Evolutionary conservation across 2,329 filamentous ascomycete species (phyloP).

Genomic region (Phialocephala subalpina): DNA sequence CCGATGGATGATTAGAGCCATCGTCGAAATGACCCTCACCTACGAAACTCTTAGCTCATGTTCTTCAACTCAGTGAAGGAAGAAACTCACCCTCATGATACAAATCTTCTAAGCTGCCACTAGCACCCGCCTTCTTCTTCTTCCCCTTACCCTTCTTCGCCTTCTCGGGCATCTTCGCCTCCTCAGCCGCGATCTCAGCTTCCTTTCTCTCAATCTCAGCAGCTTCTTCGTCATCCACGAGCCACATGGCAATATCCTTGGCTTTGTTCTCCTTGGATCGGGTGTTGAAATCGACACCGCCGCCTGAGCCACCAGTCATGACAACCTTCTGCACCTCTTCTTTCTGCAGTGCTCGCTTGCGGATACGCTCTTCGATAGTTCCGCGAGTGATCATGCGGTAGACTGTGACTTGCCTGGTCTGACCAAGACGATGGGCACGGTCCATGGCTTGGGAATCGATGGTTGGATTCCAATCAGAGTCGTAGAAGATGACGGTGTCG

Average conservation of each 20-base stretch:
- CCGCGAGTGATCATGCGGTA: conserved; percentile 97
- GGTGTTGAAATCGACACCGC: conserved; percentile 95
- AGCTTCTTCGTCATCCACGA: conserved; percentile 95
- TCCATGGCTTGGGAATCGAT: conserved; percentile 99
- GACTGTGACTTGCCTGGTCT: conserved; percentile 94
- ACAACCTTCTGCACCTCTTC: conserved; percentile 98
- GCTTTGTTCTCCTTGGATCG: conserved; percentile 90
- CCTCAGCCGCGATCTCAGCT: conserved; percentile 74
- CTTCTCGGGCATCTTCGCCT: conserved; percentile 67
- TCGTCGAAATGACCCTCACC: conserved; percentile 98
- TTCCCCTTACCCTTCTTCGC: conserved; percentile 69
- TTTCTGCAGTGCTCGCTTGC: conserved; percentile 96
- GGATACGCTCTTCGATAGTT: conserved; percentile 97
- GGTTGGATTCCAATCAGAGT: conserved; percentile 99
- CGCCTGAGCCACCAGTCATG: conserved; percentile 84
- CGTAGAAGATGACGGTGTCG: conserved; percentile 99
- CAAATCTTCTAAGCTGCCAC: conserved; percentile 88
- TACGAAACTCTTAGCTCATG: conserved; percentile 48
- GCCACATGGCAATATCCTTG: conserved; percentile 98
- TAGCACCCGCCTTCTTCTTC: conserved; percentile 65
- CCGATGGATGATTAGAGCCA: conserved; percentile 79
- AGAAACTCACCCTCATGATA: conserved; percentile 91
- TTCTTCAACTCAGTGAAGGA: conserved; percentile 27
- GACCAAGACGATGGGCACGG: conserved; percentile 94
- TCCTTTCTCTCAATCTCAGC: conserved; percentile 93